Evolutionary conservation across 2,329 filamentous ascomycete genomes (phyloP), one percentile per base, ranked within the genome.

Genomic region (Aureobasidium sp.): DNA sequence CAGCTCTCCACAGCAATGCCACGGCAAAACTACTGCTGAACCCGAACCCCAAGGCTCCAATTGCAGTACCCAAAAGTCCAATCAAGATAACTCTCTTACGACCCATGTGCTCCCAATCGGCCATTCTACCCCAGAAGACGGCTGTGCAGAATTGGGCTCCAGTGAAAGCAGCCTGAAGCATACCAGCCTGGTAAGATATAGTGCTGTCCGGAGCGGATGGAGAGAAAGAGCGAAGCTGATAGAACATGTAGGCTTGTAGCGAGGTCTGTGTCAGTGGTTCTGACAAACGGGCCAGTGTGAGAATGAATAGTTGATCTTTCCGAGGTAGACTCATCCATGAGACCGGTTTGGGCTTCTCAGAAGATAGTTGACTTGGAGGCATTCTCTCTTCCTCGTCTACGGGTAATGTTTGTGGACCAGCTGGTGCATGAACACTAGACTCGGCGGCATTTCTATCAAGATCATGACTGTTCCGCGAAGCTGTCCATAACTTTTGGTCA

Each of bases 191-290:
- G 27, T 82, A 80, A 0, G 91, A 84, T 66, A 96, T 91, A 2
- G 82, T 85, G 2, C 80, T 80, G 59, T 86, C 81, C 2, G 81
- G 75, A 25, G 81, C 72, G 27, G 74, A 78, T 3, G 79, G 79
- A 7, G 66, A 64, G 67, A 96, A 93, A 62, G 87, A 93, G 67
- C 85, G 86, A n/a, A 96, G 82, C 72, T 94, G 90, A 73, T 93
- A 95, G 75, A 90, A 95, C 79, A 95, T 86, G 73, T 95, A 95
- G 1, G 88, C 83, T 73, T 88, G 83, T 9, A 91, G 74, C 13
- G 86, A 90, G 0, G 89, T 91, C 70, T 94, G 89, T 0, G 90
- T 88, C 39, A 96, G 77, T 4, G 91, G 91, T 71, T 96, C 91
- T 11, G 88, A 90, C 27, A 96, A 77, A 32, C 91, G 85, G 9